phyloP scores from a whole-genome alignment of 768 basidiomycete genomes.

The Boletus edulis region DNA sequence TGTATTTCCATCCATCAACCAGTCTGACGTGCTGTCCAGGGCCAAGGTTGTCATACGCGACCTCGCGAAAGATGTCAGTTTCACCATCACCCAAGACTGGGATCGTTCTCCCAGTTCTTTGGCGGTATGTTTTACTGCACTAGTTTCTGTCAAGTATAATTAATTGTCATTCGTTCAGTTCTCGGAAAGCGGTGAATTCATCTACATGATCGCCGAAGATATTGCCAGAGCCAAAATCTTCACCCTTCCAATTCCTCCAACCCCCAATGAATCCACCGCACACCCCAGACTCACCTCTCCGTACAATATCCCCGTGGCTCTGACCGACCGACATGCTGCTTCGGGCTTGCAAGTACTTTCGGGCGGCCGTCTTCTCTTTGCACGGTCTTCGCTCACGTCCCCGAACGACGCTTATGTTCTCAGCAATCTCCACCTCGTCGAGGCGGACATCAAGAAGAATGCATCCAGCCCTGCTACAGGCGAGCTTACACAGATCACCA shows the following conservation, averaged over 20 bases:
- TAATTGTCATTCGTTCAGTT: conserved; percentile 46
- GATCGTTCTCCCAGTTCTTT: conserved; percentile 62
- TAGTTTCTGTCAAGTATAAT: neutral
- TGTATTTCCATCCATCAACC: neutral
- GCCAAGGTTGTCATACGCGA: conserved; percentile 81
- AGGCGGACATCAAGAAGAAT: conserved; percentile 38
- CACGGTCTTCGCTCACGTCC: conserved; percentile 67
- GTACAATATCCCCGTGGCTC: conserved; percentile 51
- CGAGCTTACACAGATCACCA: conserved; percentile 57
- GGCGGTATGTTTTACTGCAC: conserved; percentile 6
- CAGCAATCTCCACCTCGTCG: conserved; percentile 42
- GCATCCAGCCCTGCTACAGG: conserved; percentile 24
- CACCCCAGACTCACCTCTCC: conserved; percentile 41
- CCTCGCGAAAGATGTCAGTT: conserved; percentile 60
- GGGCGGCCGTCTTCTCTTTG: conserved; percentile 63
- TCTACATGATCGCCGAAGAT: conserved; percentile 79
- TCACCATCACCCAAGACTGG: conserved; percentile 79
- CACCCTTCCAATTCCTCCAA: conserved; percentile 62
- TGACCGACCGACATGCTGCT: conserved; percentile 58
- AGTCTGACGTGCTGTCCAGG: conserved; percentile 34
- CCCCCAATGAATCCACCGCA: conserved; percentile 52
- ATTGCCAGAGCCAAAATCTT: conserved; percentile 76
- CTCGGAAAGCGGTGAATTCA: conserved; percentile 61
- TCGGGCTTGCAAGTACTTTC: conserved; percentile 62
- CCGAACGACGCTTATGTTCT: conserved; percentile 82